phyloP scores from a whole-genome alignment of 169 alveolate genomes.

The Babesia bigemina region DNA sequence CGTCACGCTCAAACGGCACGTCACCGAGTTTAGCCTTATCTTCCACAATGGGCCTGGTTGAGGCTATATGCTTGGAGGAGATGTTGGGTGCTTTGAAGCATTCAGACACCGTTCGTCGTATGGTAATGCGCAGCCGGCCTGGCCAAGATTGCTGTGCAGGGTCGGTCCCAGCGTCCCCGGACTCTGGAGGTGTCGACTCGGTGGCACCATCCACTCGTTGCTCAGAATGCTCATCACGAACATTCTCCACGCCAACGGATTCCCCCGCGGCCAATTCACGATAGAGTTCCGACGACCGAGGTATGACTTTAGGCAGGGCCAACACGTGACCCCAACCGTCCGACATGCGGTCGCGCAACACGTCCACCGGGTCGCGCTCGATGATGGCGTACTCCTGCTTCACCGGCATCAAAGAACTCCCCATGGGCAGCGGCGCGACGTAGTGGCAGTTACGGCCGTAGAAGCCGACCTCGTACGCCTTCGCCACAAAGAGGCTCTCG shows the following conservation, averaged over 20 bases:
- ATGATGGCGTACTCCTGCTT: slow-evolving; percentile 58
- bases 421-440: slow-evolving; percentile 63
- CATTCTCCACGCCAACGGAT: background rate
- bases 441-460: slow-evolving; percentile 60
- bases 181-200: background rate
- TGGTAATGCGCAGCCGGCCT: slow-evolving; percentile 39
- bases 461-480: slow-evolving; percentile 65
- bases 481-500: slow-evolving; percentile 63
- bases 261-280: background rate
- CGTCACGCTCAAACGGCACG: slow-evolving; percentile 27
- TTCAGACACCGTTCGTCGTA: slow-evolving; percentile 34
- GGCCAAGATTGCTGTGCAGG: slow-evolving; percentile 8
- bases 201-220: background rate
- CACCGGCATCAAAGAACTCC: slow-evolving; percentile 29
- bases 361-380: slow-evolving; percentile 50
- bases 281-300: slow-evolving; percentile 21
- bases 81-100: slow-evolving; percentile 31
- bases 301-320: slow-evolving; percentile 36
- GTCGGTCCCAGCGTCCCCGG: background rate
- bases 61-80: slow-evolving; percentile 10
- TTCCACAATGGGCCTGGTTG: background rate
- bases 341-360: slow-evolving; percentile 45
- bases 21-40: slow-evolving; percentile 13
- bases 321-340: slow-evolving; percentile 37
- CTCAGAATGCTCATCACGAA: background rate